Evolutionary conservation across 2,329 filamentous ascomycete genomes (phyloP).

Genomic region (Cryphonectria naterciae): DNA sequence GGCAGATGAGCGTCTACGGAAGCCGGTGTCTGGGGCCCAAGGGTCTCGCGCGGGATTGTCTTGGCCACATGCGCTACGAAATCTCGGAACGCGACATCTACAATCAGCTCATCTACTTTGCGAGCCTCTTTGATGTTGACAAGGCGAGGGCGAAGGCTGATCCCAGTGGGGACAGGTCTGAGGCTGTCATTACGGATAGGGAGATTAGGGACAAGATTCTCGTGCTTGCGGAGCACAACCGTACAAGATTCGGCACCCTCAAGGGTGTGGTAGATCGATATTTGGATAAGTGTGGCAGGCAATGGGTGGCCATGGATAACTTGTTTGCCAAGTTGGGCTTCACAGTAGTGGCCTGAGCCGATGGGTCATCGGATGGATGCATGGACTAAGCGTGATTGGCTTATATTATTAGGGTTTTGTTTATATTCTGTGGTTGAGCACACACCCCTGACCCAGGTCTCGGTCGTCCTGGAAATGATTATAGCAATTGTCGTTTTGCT

Average conservation of each 20-base stretch:
- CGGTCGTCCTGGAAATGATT: neutral
- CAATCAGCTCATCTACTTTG: slow-evolving; percentile 91
- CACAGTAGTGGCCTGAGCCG: slow-evolving; percentile 34
- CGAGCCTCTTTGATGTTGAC: slow-evolving; percentile 86
- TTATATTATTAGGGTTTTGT: slow-evolving; percentile 3
- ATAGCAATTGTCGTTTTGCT: neutral
- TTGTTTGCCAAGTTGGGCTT: slow-evolving; percentile 75
- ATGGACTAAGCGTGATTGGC: neutral
- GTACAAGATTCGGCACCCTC: slow-evolving; percentile 74
- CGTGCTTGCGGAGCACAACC: slow-evolving; percentile 81
- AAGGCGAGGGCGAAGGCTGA: slow-evolving; percentile 64
- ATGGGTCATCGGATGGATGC: neutral
- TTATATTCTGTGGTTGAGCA: neutral
- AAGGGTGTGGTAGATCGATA: slow-evolving; percentile 80
- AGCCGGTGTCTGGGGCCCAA: slow-evolving; percentile 85
- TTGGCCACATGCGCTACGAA: slow-evolving; percentile 87
- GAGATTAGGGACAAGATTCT: slow-evolving; percentile 68
- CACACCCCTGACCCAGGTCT: neutral
- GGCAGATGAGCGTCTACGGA: slow-evolving; percentile 93
- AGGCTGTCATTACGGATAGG: slow-evolving; percentile 37
- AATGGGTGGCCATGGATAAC: slow-evolving; percentile 93
- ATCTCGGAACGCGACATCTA: slow-evolving; percentile 88
- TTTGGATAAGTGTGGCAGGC: slow-evolving; percentile 84
- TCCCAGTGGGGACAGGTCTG: slow-evolving; percentile 41
- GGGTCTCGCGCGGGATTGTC: slow-evolving; percentile 81